Evolutionary conservation across 768 basidiomycete species (phyloP).

Genomic region (Candolleomyces aberdarensis): DNA sequence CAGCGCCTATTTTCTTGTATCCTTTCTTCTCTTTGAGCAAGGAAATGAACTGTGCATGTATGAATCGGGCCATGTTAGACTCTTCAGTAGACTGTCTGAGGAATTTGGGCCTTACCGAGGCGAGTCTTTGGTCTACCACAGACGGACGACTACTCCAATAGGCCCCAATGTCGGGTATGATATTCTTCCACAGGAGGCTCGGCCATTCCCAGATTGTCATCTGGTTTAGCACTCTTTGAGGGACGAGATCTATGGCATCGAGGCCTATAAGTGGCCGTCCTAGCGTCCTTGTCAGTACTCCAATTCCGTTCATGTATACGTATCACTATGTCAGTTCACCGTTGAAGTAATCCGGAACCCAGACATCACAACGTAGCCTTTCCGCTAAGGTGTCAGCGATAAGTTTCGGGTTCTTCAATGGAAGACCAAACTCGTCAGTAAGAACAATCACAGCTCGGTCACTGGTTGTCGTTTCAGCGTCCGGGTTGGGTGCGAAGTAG

Average conservation of each 20-base stretch:
- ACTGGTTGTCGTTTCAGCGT: neutral
- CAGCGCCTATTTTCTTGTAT: constrained; percentile 37
- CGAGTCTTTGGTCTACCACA: constrained; percentile 26
- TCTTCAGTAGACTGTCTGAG: neutral
- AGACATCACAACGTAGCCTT: constrained; percentile 54
- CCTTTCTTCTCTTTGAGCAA: constrained; percentile 31
- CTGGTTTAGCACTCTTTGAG: constrained; percentile 32
- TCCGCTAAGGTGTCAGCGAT: constrained; percentile 53
- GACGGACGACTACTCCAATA: constrained; percentile 26
- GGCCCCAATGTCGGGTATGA: constrained; percentile 26
- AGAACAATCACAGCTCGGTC: constrained; percentile 46
- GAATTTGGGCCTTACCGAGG: constrained; percentile 12
- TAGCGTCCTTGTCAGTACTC: neutral
- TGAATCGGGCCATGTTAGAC: neutral
- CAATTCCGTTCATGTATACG: neutral
- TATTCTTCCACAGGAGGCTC: constrained; percentile 20
- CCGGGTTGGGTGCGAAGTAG: constrained; percentile 35
- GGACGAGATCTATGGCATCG: constrained; percentile 11
- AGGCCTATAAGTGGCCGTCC: neutral
- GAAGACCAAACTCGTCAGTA: constrained; percentile 56
- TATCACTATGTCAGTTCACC: constrained; percentile 27
- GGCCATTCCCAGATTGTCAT: constrained; percentile 26
- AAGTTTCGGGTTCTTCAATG: constrained; percentile 51
- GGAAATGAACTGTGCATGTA: constrained; percentile 26
- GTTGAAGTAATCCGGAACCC: constrained; percentile 61